A percentile compares a stretch with the other conserved stretches of the same genome.
These are phyloP conservation scores for Plasmodium falciparum DNA, from an alignment of 169 alveolate species.

Conservation along the genomic window DNA sequence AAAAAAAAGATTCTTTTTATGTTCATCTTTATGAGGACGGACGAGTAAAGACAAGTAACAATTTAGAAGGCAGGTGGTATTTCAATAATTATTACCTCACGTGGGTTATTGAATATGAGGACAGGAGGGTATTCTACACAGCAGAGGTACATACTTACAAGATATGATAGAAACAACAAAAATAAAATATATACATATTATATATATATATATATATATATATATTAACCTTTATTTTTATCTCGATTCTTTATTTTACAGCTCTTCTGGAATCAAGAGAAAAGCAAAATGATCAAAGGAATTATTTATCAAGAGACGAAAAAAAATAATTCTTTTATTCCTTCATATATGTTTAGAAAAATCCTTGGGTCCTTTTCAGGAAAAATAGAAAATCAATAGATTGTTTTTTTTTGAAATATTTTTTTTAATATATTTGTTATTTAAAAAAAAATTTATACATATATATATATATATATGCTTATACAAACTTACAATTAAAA, in stretches of 20 bases:
- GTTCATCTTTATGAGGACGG: conserved; percentile 52
- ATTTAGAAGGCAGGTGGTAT: conserved; percentile 35
- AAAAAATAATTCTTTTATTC: conserved; percentile 24
- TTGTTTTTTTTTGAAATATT: conserved; percentile 1
- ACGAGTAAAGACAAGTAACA: conserved; percentile 1
- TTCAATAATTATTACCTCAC: conserved; percentile 45
- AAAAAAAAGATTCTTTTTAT: conserved; percentile 34
- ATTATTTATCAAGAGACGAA: conserved; percentile 49
- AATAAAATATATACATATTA: not conserved
- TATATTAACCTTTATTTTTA: not conserved
- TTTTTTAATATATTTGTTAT: conserved; percentile 5
- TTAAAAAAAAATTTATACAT: not conserved
- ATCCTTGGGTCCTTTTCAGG: conserved; percentile 54
- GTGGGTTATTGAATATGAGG: conserved; percentile 19
- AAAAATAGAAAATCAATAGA: not conserved
- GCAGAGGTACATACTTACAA: conserved; percentile 31
- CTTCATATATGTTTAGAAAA: conserved; percentile 47
- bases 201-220: not conserved
- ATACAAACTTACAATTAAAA: not conserved
- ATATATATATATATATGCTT: not conserved
- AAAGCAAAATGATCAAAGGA: conserved; percentile 62
- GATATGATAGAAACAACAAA: not conserved
- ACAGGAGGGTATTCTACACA: conserved; percentile 36
- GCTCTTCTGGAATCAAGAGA: conserved; percentile 59
- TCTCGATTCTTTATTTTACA: not conserved